Conservation (phyloP, 2,329 filamentous ascomycete species). For the Penicillium hesseltinei region DNA sequence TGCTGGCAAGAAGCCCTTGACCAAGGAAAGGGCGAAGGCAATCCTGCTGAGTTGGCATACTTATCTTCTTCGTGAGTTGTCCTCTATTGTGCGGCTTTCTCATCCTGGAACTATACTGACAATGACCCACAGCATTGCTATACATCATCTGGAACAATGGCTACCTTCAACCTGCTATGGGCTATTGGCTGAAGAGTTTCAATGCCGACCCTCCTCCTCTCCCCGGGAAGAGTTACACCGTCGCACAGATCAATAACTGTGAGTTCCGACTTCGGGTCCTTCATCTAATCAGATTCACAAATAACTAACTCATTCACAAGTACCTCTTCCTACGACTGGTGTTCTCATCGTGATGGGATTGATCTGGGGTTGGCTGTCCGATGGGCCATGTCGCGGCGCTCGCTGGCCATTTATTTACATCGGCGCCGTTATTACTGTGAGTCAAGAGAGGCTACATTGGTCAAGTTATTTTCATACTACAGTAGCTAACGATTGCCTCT, state of each 20-base stretch:
- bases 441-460: not conserved
- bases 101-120: not conserved
- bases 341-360: constrained; percentile 39
- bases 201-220: constrained; percentile 36
- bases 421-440: constrained; percentile 37
- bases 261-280: constrained; percentile 8
- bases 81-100: not conserved
- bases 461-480: no score
- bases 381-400: constrained; percentile 32
- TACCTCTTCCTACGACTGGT: constrained; percentile 33
- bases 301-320: not conserved
- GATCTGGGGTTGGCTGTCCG: constrained; percentile 40
- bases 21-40: constrained; percentile 31
- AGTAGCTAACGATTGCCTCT: not conserved
- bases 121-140: constrained; percentile 22
- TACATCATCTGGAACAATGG: constrained; percentile 45
- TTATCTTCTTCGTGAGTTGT: constrained; percentile 36
- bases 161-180: constrained; percentile 37
- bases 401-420: constrained; percentile 43
- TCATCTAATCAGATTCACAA: not conserved
- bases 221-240: constrained; percentile 34
- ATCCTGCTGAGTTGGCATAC: constrained; percentile 43
- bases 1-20: constrained; percentile 39
- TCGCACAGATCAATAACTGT: constrained; percentile 40
- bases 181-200: constrained; percentile 46